phyloP scores from a whole-genome alignment of 2,329 filamentous ascomycete genomes.

The Penicillium concentricum region DNA sequence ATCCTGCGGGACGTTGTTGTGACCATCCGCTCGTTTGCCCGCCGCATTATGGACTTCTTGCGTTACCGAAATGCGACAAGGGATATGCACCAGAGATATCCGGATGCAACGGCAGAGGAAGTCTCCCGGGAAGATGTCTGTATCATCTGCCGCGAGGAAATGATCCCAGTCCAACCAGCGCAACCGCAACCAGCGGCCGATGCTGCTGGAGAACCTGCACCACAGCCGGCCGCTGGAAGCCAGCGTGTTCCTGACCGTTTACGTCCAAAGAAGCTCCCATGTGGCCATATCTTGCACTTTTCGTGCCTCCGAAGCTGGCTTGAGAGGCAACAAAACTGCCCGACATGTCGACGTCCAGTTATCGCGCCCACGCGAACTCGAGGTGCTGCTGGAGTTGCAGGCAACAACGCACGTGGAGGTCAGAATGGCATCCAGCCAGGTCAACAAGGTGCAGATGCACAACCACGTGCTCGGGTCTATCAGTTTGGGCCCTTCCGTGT shows the following conservation, averaged over 20 bases:
- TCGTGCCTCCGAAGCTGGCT: slow-evolving; percentile 96
- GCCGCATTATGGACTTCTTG: slow-evolving; percentile 82
- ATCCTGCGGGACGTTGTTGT: slow-evolving; percentile 95
- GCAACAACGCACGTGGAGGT: slow-evolving; percentile 28
- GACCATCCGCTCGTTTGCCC: slow-evolving; percentile 86
- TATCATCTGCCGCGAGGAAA: slow-evolving; percentile 96
- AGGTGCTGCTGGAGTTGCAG: slow-evolving; percentile 31
- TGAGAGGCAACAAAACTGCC: slow-evolving; percentile 94
- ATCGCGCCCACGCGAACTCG: slow-evolving; percentile 48
- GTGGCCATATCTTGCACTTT: slow-evolving; percentile 91
- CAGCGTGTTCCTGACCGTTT: slow-evolving; percentile 69
- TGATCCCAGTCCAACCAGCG: slow-evolving; percentile 72
- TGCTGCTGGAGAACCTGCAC: slow-evolving; percentile 35
- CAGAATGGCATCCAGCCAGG: slow-evolving; percentile 40
- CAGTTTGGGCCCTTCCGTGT: slow-evolving; percentile 73
- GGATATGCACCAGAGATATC: slow-evolving; percentile 89
- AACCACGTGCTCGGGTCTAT: slow-evolving; percentile 59
- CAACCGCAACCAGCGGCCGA: slow-evolving; percentile 47
- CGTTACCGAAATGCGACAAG: slow-evolving; percentile 87
- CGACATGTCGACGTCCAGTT: slow-evolving; percentile 85
- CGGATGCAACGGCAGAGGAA: slow-evolving; percentile 85
- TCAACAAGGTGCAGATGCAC: slow-evolving; percentile 39
- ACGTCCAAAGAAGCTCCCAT: slow-evolving; percentile 92
- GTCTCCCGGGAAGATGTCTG: slow-evolving; percentile 85
- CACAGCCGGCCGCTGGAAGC: slow-evolving; percentile 24